These are phyloP conservation scores for Cytospora paraplurivora DNA, from an alignment of 2,329 filamentous ascomycete genomes.

Conservation along the genomic window DNA sequence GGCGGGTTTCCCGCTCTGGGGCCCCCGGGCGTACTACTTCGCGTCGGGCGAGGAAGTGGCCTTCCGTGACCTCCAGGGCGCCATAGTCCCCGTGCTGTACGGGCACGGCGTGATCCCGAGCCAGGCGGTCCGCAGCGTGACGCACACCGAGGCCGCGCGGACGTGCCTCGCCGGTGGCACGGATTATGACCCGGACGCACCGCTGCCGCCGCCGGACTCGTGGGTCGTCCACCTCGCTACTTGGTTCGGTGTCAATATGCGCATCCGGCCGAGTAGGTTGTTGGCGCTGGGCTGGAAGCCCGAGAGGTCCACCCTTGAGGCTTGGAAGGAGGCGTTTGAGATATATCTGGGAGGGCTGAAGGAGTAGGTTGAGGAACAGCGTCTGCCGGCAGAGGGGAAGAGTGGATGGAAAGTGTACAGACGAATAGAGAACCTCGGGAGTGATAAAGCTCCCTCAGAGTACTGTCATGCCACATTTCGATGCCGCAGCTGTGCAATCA, in stretches of 20 bases:
- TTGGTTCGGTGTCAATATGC: constrained; percentile 16
- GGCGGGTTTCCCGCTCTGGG: constrained; percentile 24
- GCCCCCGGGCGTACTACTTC: constrained; percentile 29
- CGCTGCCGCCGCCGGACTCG: constrained; percentile 17
- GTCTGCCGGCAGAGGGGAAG: too few species aligned
- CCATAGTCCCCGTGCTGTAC: constrained; percentile 15
- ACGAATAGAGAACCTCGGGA: too few species aligned
- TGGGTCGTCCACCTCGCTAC: constrained; percentile 16
- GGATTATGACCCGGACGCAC: constrained; percentile 19
- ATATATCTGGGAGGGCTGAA: not conserved
- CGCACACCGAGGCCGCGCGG: constrained; percentile 12
- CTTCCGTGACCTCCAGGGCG: constrained; percentile 14
- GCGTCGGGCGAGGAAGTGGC: constrained; percentile 17
- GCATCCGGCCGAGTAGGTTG: constrained; percentile 4
- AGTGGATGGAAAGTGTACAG: too few species aligned
- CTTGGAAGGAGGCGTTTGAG: constrained; percentile 2
- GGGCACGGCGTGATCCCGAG: constrained; percentile 21
- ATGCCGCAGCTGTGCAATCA: not conserved
- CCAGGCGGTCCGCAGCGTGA: constrained; percentile 21
- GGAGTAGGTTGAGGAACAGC: not conserved
- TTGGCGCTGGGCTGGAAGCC: constrained; percentile 13
- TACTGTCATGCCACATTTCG: not conserved
- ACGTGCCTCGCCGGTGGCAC: not conserved
- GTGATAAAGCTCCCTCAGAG: too few species aligned
- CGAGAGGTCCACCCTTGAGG: not conserved